phyloP scores from a whole-genome alignment of 345 rosid species.

The Eucalyptus globulus region DNA sequence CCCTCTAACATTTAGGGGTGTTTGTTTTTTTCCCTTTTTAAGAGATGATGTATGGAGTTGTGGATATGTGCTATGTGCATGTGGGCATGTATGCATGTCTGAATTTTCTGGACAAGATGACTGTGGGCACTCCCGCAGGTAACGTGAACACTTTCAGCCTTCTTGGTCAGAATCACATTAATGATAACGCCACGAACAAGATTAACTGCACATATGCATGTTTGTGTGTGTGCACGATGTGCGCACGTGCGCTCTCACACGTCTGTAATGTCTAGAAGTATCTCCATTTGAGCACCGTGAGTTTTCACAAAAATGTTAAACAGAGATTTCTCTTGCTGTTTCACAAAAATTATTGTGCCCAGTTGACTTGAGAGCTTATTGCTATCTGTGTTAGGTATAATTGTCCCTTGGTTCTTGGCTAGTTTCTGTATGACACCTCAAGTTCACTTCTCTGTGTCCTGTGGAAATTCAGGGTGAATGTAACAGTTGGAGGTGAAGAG shows the following conservation, averaged over 20 bases:
- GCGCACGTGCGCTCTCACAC: too few relatives aligned
- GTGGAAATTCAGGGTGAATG: conserved; percentile 13
- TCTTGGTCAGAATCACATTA: background rate
- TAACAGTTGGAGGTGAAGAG: conserved; percentile 16
- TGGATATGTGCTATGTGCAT: background rate
- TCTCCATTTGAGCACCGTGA: too few relatives aligned
- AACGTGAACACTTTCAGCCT: background rate
- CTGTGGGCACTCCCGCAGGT: background rate
- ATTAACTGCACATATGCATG: too few relatives aligned
- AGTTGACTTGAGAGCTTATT: too few relatives aligned
- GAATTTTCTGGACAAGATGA: background rate
- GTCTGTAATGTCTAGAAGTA: too few relatives aligned
- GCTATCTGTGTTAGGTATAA: too few relatives aligned
- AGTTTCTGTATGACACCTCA: background rate
- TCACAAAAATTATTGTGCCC: too few relatives aligned
- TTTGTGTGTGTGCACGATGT: too few relatives aligned
- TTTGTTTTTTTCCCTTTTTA: background rate
- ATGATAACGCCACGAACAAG: too few relatives aligned
- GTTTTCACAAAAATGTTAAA: too few relatives aligned
- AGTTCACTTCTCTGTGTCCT: background rate
- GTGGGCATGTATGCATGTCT: background rate
- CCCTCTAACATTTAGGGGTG: background rate
- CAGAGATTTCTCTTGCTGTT: too few relatives aligned
- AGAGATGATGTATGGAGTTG: background rate
- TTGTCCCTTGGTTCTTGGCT: too few relatives aligned